Evolutionary conservation across 176 grass and related monocot genomes (phyloP), one percentile per base, ranked within the genome.

Genomic region (Aechmea fasciata): DNA sequence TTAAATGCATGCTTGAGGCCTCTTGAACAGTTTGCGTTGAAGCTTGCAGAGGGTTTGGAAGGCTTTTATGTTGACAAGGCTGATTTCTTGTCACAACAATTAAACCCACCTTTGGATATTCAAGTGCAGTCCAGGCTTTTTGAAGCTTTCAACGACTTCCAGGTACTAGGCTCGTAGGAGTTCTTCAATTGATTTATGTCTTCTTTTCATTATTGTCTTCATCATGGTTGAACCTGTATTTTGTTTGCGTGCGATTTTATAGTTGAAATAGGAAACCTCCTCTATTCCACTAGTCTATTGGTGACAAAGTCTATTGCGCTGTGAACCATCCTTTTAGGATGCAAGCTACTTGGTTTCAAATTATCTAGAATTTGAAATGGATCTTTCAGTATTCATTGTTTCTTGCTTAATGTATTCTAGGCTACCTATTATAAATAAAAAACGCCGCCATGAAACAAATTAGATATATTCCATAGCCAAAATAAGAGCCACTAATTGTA

Each of bases 101-200:
- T 86, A 68, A 86, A 54, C 48, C 59, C n/a, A 15, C 24, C 64
- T 26, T 5, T 66, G 49, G 69, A 73, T 54, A 33, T 63, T 24
- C 68, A 73, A 68, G 28, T 47, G 17, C 62, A 78, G 69, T 76
- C 79, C 3, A 82, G 77, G 63, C 87, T 99, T 50, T 63, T 57
- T 51, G 68, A 71, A 78, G 87, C 94, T 77, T 90, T 93, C 81
- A 75, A 79, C 82, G 94, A 99, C 85, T 90, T 69, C 77, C 84
- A 93, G 94, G 94, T 99, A 83, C 19, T 77, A 29, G 47, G 23
- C 41, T 22, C 17, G 49, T 15, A 23, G 9, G 1, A 2, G 54
- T 11, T 62, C 11, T 11, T 7, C 50, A 41, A 33, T 61, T 48
- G 7, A 52, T 54, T 74, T 73, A 15, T 61, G 55, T 10, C 1